Evolutionary conservation across 768 basidiomycete species (phyloP), one percentile per base, ranked within the genome.

Genomic region (Agrocybe pediades): DNA sequence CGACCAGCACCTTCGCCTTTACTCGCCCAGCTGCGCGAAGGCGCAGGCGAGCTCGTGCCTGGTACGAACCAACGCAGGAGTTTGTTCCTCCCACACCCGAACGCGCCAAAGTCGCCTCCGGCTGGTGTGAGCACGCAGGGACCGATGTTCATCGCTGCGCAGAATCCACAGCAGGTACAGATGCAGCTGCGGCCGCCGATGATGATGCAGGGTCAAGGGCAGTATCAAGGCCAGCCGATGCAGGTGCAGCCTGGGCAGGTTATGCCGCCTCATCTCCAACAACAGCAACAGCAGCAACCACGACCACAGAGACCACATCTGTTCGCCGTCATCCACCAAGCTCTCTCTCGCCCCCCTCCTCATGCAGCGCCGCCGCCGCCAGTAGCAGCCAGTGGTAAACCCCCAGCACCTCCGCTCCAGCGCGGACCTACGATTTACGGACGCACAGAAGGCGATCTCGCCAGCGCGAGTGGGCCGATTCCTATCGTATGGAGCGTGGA

Each of bases 351-450:
- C 11, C 58, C 58, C 0, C 56, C 57, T 2, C 59, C 57, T 53
- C 49, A 16, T 21, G 27, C 16, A n/a, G n/a, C 47, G 57, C 36
- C 51, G 11, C 33, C 13, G 13, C 33, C 33, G 11, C 61, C 9
- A 41, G 24, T 51, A 6, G 53, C 72, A 55, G 51, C 67, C 53
- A 49, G 64, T 66, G 47, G 33, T 17, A 36, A 25, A 2, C 46
- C 21, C 4, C 17, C 42, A 2, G 6, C 33, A 6, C 33, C 41
- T 6, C 46, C 52, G 20, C 23, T 51, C 2, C 26, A 42, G 3
- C 44, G 70, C 7, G 75, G 76, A 9, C 75, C 77, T 21, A 90
- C 89, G 11, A 77, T 91, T 6, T 89, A 87, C 55, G 88, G 79
- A 0, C 68, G 77, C 17, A 83, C 76, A 19, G 76, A 80, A 20